phyloP scores from a whole-genome alignment of 2,329 filamentous ascomycete genomes.

The Neonectria faginata region DNA sequence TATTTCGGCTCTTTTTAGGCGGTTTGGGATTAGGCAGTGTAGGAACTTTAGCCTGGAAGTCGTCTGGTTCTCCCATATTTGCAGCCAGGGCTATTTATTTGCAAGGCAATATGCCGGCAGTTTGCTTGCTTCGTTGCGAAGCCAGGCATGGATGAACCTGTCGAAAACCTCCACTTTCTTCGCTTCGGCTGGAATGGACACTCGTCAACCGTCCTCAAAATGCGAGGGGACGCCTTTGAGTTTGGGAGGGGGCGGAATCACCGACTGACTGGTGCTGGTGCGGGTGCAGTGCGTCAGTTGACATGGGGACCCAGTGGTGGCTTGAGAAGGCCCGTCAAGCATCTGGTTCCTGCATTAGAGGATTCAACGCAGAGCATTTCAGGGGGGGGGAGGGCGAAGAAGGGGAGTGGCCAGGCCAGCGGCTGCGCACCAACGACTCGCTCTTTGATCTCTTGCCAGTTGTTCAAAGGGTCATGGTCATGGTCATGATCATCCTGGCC shows the following conservation, averaged over 20 bases:
- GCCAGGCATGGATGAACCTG: neutral
- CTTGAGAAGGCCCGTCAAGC: constrained; percentile 17
- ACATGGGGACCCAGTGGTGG: constrained; percentile 13
- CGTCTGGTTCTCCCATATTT: constrained; percentile 3
- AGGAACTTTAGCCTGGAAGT: constrained; percentile 5
- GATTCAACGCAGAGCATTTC: neutral
- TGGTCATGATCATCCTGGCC: constrained; percentile 11
- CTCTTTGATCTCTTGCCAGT: constrained; percentile 17
- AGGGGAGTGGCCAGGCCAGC: neutral
- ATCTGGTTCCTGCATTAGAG: constrained; percentile 46
- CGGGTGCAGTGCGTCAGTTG: constrained; percentile 15
- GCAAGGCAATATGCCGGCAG: neutral
- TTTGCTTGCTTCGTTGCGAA: neutral
- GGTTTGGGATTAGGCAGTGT: constrained; percentile 10
- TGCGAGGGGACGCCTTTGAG: constrained; percentile 1
- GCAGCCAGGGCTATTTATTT: neutral
- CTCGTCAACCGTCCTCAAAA: neutral
- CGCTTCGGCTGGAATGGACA: neutral
- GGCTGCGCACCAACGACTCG: neutral
- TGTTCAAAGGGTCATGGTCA: constrained; percentile 17
- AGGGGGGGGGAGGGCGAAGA: constrained; percentile 23
- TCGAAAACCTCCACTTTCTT: constrained; percentile 2
- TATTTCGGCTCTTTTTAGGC: constrained; percentile 25
- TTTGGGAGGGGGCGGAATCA: constrained; percentile 15
- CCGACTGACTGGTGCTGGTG: constrained; percentile 23